A percentile compares a stretch with the other conserved stretches of the same genome.
Conservation (phyloP, 768 basidiomycete species). For the Leucosporidium yakuticum region DNA sequence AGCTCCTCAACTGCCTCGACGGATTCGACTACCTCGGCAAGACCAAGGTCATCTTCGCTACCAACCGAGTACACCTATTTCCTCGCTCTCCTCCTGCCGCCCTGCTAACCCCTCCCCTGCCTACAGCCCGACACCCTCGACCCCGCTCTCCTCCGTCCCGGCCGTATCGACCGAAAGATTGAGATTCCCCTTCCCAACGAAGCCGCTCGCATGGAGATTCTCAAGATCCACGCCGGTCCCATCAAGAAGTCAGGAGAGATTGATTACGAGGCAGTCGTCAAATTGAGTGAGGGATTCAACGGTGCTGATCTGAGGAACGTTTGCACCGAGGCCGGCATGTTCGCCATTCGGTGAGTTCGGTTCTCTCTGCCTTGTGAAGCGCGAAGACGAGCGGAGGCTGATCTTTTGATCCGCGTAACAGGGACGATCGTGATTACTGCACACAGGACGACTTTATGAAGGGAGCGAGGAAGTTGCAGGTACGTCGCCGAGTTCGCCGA, state of each 20-base stretch:
- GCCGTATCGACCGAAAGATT: constrained; percentile 92
- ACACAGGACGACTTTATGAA: constrained; percentile 94
- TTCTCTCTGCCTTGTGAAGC: background rate
- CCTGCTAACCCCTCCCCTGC: background rate
- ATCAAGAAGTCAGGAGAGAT: constrained; percentile 94
- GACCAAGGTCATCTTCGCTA: constrained; percentile 99
- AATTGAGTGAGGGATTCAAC: constrained; percentile 88
- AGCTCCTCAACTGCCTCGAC: constrained; percentile 99
- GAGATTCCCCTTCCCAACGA: constrained; percentile 97
- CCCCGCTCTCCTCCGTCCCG: constrained; percentile 90
- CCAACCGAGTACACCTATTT: constrained; percentile 58
- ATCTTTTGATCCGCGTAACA: background rate
- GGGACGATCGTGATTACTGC: constrained; percentile 80
- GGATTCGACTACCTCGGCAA: constrained; percentile 94
- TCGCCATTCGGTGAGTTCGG: constrained; percentile 79
- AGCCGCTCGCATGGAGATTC: constrained; percentile 87
- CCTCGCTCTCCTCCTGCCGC: background rate
- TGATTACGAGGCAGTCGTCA: constrained; percentile 93
- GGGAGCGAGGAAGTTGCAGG: constrained; percentile 82
- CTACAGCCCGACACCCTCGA: constrained; percentile 80
- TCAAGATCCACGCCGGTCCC: constrained; percentile 91
- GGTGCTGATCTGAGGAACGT: constrained; percentile 95
- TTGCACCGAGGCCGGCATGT: constrained; percentile 63
- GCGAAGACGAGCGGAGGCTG: constrained; percentile 10
- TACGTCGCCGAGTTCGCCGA: constrained; percentile 49